These are phyloP conservation scores for Heterobasidion annosum DNA, from an alignment of 1,284 basidiomycete species.

Conservation along the genomic window DNA sequence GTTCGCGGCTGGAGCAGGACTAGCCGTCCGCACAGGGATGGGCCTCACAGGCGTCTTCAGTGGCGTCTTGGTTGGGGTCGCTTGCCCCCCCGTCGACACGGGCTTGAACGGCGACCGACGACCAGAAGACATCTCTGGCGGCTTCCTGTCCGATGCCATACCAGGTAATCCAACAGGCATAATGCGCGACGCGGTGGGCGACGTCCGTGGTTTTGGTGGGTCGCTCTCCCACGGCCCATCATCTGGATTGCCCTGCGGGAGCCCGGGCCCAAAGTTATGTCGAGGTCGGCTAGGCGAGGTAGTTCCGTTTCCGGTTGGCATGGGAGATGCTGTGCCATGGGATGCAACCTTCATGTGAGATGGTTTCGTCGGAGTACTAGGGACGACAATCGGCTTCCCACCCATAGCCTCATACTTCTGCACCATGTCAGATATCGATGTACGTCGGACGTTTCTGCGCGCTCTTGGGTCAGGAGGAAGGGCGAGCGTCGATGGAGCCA, in stretches of 20 bases:
- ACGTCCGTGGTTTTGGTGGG: constrained; percentile 16
- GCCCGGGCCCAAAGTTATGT: constrained; percentile 11
- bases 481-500: constrained; percentile 19
- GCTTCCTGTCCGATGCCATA: constrained; percentile 6
- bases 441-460: constrained; percentile 38
- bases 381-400: constrained; percentile 24
- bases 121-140: constrained; percentile 10
- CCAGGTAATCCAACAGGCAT: constrained; percentile 17
- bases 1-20: neutral
- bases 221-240: constrained; percentile 14
- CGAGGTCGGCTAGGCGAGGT: neutral
- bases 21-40: neutral
- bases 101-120: constrained; percentile 17
- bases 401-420: constrained; percentile 66
- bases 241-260: constrained; percentile 17
- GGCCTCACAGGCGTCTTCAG: constrained; percentile 5
- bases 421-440: constrained; percentile 78
- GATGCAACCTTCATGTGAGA: constrained; percentile 8
- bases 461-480: constrained; percentile 16
- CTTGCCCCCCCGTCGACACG: constrained; percentile 1
- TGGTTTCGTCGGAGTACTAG: constrained; percentile 16
- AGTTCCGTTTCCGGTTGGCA: constrained; percentile 19
- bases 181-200: constrained; percentile 15
- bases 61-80: constrained; percentile 7
- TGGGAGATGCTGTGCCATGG: constrained; percentile 11